These are phyloP conservation scores for Cylindrodendrum hubeiense DNA, from an alignment of 2,329 filamentous ascomycete genomes.

Conservation along the genomic window DNA sequence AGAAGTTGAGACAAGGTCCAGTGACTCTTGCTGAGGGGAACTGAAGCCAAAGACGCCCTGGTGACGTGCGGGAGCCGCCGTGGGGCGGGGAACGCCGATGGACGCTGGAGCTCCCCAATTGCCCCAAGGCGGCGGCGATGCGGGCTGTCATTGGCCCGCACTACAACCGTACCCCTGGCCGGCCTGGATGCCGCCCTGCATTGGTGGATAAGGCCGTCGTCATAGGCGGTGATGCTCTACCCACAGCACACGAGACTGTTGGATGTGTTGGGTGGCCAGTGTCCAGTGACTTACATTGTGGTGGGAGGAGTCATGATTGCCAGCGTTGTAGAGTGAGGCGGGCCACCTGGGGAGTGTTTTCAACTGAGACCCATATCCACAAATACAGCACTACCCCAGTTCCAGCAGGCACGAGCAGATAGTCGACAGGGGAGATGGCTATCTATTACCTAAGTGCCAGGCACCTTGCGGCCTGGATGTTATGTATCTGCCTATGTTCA, in stretches of 20 bases:
- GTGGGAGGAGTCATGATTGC: neutral
- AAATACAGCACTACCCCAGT: neutral
- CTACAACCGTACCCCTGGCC: conserved; percentile 18
- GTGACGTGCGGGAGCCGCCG: conserved; percentile 40
- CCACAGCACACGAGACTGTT: conserved; percentile 11
- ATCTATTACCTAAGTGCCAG: neutral
- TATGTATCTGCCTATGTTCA: neutral
- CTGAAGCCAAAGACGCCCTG: conserved; percentile 28
- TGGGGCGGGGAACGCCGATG: conserved; percentile 41
- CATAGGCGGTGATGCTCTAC: conserved; percentile 27
- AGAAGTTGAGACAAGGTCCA: conserved; percentile 25
- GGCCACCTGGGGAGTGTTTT: neutral
- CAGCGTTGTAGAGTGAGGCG: neutral
- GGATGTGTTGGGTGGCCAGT: neutral
- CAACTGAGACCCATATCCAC: neutral
- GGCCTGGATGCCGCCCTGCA: conserved; percentile 31
- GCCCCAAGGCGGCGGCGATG: conserved; percentile 32
- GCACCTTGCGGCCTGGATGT: neutral
- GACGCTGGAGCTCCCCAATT: conserved; percentile 28
- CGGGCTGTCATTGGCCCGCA: conserved; percentile 32
- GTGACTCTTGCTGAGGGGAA: conserved; percentile 31
- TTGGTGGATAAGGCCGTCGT: conserved; percentile 23
- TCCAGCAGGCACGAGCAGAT: neutral
- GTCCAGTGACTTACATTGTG: conserved; percentile 2
- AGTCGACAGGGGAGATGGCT: neutral